Evolutionary conservation across 495 filamentous ascomycete genomes (phyloP).

Genomic region (Neurospora sp.): DNA sequence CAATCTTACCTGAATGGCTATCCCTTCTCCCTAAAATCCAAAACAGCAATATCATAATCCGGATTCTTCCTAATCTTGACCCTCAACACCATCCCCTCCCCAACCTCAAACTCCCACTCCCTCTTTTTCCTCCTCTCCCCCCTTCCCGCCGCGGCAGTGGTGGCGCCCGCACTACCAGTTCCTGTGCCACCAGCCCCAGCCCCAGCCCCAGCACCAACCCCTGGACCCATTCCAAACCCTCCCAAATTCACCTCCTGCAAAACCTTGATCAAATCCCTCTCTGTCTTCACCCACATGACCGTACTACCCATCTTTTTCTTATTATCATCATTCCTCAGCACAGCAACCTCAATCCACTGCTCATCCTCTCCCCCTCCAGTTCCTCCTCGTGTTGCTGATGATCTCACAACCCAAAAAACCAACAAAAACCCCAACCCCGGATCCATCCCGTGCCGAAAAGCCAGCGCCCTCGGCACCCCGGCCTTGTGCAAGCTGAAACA

Average conservation of each 20-base stretch:
- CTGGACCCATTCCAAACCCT: too few relatives aligned
- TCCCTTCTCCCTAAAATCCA: background rate
- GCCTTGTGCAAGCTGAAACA: constrained; percentile 4
- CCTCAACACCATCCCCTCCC: background rate
- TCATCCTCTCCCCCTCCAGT: background rate
- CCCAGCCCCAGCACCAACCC: background rate
- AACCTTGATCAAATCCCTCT: background rate
- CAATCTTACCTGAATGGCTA: background rate
- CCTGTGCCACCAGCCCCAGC: too few relatives aligned
- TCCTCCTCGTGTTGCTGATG: background rate
- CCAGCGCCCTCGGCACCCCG: constrained; percentile 2
- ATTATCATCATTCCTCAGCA: background rate
- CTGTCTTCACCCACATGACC: background rate
- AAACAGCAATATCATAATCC: background rate
- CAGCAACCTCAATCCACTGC: background rate
- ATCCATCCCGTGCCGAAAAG: background rate
- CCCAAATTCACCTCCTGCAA: too few relatives aligned
- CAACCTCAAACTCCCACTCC: background rate
- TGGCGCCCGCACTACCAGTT: too few relatives aligned
- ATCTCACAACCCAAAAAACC: background rate
- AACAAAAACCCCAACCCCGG: constrained; percentile 3
- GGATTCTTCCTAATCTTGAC: background rate
- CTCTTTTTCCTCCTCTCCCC: background rate
- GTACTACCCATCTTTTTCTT: background rate
- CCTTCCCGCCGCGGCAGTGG: background rate